These are phyloP conservation scores for Hypericum perforatum DNA, from an alignment of 345 rosid species.

Conservation along the genomic window DNA sequence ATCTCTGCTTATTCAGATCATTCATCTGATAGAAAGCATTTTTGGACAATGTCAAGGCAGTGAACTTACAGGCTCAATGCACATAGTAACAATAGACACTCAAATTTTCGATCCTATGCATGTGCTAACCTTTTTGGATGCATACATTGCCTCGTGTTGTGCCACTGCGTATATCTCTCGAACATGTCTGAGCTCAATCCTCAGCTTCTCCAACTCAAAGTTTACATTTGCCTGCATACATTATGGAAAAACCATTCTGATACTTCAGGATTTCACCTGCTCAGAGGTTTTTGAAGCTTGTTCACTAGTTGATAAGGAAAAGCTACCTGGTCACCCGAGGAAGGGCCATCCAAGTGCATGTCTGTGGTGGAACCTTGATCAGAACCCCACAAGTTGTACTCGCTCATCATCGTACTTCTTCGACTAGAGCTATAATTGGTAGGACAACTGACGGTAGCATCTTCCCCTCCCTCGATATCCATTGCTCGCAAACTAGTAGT, in stretches of 20 bases:
- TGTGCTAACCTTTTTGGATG: slow-evolving; percentile 63
- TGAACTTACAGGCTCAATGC: background rate
- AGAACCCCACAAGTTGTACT: slow-evolving; percentile 6
- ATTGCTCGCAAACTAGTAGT: slow-evolving; percentile 30
- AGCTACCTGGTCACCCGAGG: slow-evolving; percentile 13
- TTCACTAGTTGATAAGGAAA: too few relatives aligned
- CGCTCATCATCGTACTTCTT: slow-evolving; percentile 5
- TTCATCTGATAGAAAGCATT: slow-evolving; percentile 26
- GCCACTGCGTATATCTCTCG: slow-evolving; percentile 70
- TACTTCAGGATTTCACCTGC: slow-evolving; percentile 44
- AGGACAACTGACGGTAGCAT: slow-evolving; percentile 34
- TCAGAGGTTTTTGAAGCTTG: slow-evolving; percentile 32
- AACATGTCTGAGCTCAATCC: slow-evolving; percentile 69
- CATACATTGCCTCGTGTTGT: slow-evolving; percentile 64
- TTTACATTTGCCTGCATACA: slow-evolving; percentile 42
- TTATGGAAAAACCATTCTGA: slow-evolving; percentile 27
- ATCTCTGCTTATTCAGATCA: slow-evolving; percentile 32
- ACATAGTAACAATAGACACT: background rate
- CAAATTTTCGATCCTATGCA: background rate
- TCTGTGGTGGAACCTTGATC: slow-evolving; percentile 51
- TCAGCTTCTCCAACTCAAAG: slow-evolving; percentile 82
- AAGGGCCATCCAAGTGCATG: slow-evolving; percentile 29
- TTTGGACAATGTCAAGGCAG: too few relatives aligned
- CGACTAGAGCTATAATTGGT: slow-evolving; percentile 25
- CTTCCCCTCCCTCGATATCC: slow-evolving; percentile 24